These are phyloP conservation scores for Fomitopsis schrenkii DNA, from an alignment of 1,284 basidiomycete genomes.

Conservation along the genomic window DNA sequence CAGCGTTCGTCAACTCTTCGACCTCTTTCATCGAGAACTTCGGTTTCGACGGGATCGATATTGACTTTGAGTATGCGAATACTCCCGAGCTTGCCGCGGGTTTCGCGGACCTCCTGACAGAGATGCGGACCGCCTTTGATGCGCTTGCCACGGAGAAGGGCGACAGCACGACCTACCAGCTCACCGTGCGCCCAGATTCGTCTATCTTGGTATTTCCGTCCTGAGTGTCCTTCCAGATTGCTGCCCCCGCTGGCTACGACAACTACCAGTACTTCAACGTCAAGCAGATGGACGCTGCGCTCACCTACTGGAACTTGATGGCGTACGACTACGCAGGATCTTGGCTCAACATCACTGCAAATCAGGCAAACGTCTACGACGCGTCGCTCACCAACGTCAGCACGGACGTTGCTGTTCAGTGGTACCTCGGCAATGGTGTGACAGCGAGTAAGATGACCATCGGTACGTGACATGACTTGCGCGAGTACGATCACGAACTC, in stretches of 20 bases:
- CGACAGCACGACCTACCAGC: constrained; percentile 52
- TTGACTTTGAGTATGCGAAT: constrained; percentile 68
- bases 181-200: constrained; percentile 37
- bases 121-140: constrained; percentile 53
- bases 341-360: constrained; percentile 62
- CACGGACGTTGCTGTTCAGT: constrained; percentile 69
- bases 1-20: constrained; percentile 68
- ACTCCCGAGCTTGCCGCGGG: constrained; percentile 49
- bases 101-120: constrained; percentile 54
- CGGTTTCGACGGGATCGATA: constrained; percentile 82
- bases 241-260: constrained; percentile 60
- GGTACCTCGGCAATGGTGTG: constrained; percentile 68
- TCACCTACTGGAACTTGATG: constrained; percentile 93
- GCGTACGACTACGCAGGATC: constrained; percentile 78
- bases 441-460: constrained; percentile 72
- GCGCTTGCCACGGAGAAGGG: constrained; percentile 50
- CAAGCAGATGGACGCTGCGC: constrained; percentile 66
- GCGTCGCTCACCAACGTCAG: constrained; percentile 56
- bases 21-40: constrained; percentile 80
- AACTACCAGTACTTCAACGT: constrained; percentile 69
- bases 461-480: constrained; percentile 41
- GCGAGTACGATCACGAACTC: background rate
- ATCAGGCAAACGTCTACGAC: constrained; percentile 83
- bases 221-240: constrained; percentile 17
- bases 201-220: background rate